Evolutionary conservation across 2,329 filamentous ascomycete genomes (phyloP), one percentile per base, ranked within the genome.

Genomic region (Cladosporium sp.): DNA sequence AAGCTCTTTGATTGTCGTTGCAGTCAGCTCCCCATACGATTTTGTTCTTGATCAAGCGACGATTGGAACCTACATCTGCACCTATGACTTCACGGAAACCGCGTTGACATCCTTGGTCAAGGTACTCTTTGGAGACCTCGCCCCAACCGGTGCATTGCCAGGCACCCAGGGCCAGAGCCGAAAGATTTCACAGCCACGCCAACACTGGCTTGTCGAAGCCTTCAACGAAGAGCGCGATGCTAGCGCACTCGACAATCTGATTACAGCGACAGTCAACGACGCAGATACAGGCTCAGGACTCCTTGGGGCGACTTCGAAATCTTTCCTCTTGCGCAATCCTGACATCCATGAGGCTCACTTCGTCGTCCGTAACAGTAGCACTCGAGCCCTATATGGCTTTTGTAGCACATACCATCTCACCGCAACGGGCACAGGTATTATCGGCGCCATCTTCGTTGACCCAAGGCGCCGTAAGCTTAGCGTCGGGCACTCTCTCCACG

Each of bases 1-100:
- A 77, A 97, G 96, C 78, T 91, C 93, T 1, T 80, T 97, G 49
- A 89, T 97, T 28, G 94, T 97, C 4, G 90, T 97, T 7, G 91
- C 94, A 0, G 93, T 96, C 70, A 97, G 93, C 78, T 97, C 93
- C 0, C 94, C 94, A 0, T 98, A 97, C 77, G 94, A 98, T 77
- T 98, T 98, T 76, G 93, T 92, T 55, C 93, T 94, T 85, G 94
- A 97, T 73, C 90, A 90, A n/a, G 49, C 23, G 69, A 88, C 88
- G 0, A 94, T 98, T 49, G 91, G 91, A 6, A 97, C 93, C 0
- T 97, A 97, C 73, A 85, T 98, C 46, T 97, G 94, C 81, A 97
- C 93, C 0, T 97, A 96, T 77, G 93, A 97, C 79, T 97, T 97
- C 73, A 97, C 94, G 0, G 94, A 97, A 72, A 94, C 91, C 7